phyloP scores from a whole-genome alignment of 2,329 filamentous ascomycete genomes.

The Claviceps spartinae region DNA sequence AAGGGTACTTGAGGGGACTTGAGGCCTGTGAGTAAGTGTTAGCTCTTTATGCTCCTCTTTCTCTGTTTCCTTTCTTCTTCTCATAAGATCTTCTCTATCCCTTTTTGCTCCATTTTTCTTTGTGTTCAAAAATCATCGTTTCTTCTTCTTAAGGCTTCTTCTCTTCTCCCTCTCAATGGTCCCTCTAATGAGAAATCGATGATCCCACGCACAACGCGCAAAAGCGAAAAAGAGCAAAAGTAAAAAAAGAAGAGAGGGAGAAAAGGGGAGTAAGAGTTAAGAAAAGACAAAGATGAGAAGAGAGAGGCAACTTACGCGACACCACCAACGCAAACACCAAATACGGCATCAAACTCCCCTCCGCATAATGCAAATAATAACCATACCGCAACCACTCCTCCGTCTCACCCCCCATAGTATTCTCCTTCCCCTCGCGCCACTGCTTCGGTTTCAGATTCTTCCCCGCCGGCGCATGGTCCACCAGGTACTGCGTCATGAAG shows the following conservation, averaged over 20 bases:
- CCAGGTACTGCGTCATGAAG: constrained; percentile 69
- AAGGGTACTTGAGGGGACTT: constrained; percentile 35
- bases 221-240: too few relatives aligned
- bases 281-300: background rate
- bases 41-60: background rate
- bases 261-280: background rate
- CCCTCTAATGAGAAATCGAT: background rate
- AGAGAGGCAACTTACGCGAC: constrained; percentile 21
- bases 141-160: background rate
- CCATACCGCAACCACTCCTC: constrained; percentile 45
- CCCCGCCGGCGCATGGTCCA: constrained; percentile 43
- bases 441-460: constrained; percentile 35
- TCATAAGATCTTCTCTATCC: background rate
- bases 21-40: constrained; percentile 19
- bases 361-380: constrained; percentile 71
- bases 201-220: background rate
- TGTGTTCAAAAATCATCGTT: background rate
- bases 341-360: constrained; percentile 69
- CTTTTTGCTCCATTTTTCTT: background rate
- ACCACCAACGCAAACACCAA: constrained; percentile 53
- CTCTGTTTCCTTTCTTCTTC: background rate
- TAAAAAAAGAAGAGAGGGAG: background rate
- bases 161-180: too few relatives aligned
- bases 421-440: constrained; percentile 45
- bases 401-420: constrained; percentile 44